Percentiles rank a stretch among this genome's conserved stretches.
Evolutionary conservation across 2,329 filamentous ascomycete genomes (phyloP).

Genomic region (Coniochaeta ligniaria): DNA sequence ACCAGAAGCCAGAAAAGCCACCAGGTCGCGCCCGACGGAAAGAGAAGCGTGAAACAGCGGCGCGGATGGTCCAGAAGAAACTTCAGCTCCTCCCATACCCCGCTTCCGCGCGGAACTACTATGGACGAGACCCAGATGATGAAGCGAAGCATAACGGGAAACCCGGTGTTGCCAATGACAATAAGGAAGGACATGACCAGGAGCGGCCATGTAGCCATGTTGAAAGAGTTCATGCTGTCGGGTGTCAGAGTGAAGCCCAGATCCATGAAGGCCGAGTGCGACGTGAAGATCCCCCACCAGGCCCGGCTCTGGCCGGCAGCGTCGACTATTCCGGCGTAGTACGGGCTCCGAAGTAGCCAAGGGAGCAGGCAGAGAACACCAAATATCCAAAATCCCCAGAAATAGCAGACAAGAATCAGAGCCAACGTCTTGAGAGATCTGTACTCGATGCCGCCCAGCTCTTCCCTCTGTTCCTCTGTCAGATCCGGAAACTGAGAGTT

Average conservation of each 20-base stretch:
- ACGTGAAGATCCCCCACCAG: slow-evolving; percentile 93
- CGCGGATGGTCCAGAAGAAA: slow-evolving; percentile 93
- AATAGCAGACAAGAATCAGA: slow-evolving; percentile 71
- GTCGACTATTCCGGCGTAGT: slow-evolving; percentile 61
- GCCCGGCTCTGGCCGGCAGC: slow-evolving; percentile 53
- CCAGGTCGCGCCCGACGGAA: slow-evolving; percentile 87
- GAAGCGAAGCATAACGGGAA: slow-evolving; percentile 89
- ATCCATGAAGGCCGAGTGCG: slow-evolving; percentile 87
- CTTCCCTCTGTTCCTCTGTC: slow-evolving; percentile 85
- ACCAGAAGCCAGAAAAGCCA: slow-evolving; percentile 88
- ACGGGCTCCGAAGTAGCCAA: slow-evolving; percentile 63
- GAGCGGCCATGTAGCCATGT: slow-evolving; percentile 66
- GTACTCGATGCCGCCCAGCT: slow-evolving; percentile 94
- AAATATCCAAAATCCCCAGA: slow-evolving; percentile 73
- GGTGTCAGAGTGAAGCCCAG: slow-evolving; percentile 89
- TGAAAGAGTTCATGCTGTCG: slow-evolving; percentile 90
- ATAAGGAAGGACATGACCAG: slow-evolving; percentile 79
- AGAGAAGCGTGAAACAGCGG: slow-evolving; percentile 91
- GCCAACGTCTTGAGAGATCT: slow-evolving; percentile 82
- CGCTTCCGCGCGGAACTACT: slow-evolving; percentile 55
- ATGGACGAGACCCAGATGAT: slow-evolving; percentile 79
- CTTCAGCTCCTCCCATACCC: slow-evolving; percentile 79
- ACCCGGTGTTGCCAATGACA: slow-evolving; percentile 90
- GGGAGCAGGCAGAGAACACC: slow-evolving; percentile 67
- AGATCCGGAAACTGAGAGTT: slow-evolving; percentile 91